Evolutionary conservation across 169 alveolate species (phyloP).

Genomic region (Plasmodium gonderi): DNA sequence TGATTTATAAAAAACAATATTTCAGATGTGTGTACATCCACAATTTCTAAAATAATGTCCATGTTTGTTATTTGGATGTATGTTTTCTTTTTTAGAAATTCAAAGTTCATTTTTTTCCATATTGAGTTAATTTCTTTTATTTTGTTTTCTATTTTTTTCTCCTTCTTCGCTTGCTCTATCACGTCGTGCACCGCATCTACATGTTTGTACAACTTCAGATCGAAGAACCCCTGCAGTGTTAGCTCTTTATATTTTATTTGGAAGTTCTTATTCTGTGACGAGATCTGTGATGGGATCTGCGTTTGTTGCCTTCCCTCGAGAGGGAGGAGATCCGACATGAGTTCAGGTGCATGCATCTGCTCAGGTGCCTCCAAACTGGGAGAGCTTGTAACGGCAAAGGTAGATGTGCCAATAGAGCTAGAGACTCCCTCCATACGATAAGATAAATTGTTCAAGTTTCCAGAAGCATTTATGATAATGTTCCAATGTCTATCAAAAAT

Average conservation of each 20-base stretch:
- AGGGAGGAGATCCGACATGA: too few species aligned
- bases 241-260: conserved; percentile 93
- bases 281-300: background rate
- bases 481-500: conserved; percentile 98
- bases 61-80: conserved; percentile 92
- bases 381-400: too few species aligned
- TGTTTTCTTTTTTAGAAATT: conserved; percentile 88
- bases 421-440: background rate
- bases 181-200: conserved; percentile 95
- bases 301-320: too few species aligned
- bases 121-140: conserved; percentile 90
- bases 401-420: too few species aligned
- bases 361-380: background rate
- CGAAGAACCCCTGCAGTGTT: conserved; percentile 93
- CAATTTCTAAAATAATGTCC: conserved; percentile 91
- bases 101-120: conserved; percentile 93
- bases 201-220: conserved; percentile 90
- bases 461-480: conserved; percentile 93
- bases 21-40: conserved; percentile 87
- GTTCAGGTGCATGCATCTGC: too few species aligned
- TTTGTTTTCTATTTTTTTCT: conserved; percentile 95
- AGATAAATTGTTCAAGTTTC: conserved; percentile 74
- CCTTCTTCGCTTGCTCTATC: conserved; percentile 95
- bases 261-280: conserved; percentile 27
- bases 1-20: conserved; percentile 75